Conservation (phyloP, 345 rosid species). For the Excoecaria cochinchinensis region DNA sequence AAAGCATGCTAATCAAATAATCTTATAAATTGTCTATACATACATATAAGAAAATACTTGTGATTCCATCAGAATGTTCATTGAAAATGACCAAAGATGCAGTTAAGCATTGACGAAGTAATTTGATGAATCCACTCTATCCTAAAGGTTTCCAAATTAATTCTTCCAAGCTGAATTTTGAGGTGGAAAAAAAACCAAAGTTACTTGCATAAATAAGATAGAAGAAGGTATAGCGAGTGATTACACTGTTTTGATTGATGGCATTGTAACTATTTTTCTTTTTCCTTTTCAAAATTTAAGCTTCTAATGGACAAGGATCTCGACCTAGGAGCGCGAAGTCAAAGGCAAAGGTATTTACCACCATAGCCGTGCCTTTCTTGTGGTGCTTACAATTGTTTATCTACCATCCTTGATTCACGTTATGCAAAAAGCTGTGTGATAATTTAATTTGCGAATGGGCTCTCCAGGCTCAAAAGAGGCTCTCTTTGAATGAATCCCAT, state of each 20-base stretch:
- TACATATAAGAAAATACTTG: too few relatives aligned
- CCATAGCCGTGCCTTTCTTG: constrained; percentile 8
- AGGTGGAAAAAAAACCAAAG: not conserved
- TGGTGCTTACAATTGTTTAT: constrained; percentile 16
- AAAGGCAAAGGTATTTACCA: constrained; percentile 58
- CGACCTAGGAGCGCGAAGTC: constrained; percentile 55
- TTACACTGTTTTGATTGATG: not conserved
- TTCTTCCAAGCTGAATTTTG: constrained; percentile 5
- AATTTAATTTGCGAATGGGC: constrained; percentile 19
- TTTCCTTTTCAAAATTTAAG: constrained; percentile 25
- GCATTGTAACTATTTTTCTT: constrained; percentile 7
- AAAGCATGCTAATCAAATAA: not conserved
- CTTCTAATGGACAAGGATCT: constrained; percentile 70
- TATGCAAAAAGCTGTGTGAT: not conserved
- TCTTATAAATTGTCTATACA: not conserved
- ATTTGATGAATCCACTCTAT: not conserved
- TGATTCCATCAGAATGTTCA: not conserved
- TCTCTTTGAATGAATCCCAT: constrained; percentile 28
- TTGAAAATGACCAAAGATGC: not conserved
- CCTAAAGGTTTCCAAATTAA: not conserved
- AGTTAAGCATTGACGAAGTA: not conserved
- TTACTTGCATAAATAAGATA: constrained; percentile 6
- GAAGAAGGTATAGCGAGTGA: not conserved
- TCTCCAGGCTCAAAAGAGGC: too few relatives aligned
- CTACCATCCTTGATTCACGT: not conserved